These are phyloP conservation scores for Colletotrichum lini DNA, from an alignment of 2,329 filamentous ascomycete species.

Conservation along the genomic window DNA sequence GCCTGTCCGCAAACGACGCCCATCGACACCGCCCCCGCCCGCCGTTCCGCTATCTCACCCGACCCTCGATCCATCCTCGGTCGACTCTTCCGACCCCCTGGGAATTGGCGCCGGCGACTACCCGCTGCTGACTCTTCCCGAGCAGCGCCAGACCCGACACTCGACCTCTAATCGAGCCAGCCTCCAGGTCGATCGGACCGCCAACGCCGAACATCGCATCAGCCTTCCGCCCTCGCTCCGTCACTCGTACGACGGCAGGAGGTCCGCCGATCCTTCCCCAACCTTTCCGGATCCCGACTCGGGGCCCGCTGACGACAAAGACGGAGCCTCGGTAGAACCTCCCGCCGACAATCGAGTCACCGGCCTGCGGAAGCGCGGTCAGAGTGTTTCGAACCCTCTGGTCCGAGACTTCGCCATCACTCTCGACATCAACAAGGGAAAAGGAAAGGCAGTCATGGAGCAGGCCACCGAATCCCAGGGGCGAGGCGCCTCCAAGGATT, in stretches of 20 bases:
- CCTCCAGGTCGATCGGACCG: constrained; percentile 64
- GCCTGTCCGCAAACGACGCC: constrained; percentile 59
- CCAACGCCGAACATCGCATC: constrained; percentile 63
- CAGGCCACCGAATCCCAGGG: constrained; percentile 52
- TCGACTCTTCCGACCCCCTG: constrained; percentile 54
- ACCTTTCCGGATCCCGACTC: constrained; percentile 43
- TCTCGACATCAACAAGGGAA: constrained; percentile 63
- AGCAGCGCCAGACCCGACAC: constrained; percentile 64
- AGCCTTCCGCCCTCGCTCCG: constrained; percentile 69
- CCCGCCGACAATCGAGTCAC: constrained; percentile 40
- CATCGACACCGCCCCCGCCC: constrained; percentile 68
- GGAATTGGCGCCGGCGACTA: constrained; percentile 61
- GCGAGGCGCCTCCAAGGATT: constrained; percentile 63
- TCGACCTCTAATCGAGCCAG: constrained; percentile 62
- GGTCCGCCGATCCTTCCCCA: constrained; percentile 52
- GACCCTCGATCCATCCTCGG: constrained; percentile 54
- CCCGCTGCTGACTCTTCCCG: constrained; percentile 66
- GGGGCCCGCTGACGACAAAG: constrained; percentile 33
- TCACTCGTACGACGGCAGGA: constrained; percentile 68
- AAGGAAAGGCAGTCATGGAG: constrained; percentile 64
- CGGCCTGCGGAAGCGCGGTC: constrained; percentile 48
- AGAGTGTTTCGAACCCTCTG: constrained; percentile 48
- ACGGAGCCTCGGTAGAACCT: constrained; percentile 29
- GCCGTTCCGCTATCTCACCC: constrained; percentile 65
- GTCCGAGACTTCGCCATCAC: constrained; percentile 36